These are phyloP conservation scores for Eimeria sp. DNA, from an alignment of 169 alveolate species.

Conservation along the genomic window DNA sequence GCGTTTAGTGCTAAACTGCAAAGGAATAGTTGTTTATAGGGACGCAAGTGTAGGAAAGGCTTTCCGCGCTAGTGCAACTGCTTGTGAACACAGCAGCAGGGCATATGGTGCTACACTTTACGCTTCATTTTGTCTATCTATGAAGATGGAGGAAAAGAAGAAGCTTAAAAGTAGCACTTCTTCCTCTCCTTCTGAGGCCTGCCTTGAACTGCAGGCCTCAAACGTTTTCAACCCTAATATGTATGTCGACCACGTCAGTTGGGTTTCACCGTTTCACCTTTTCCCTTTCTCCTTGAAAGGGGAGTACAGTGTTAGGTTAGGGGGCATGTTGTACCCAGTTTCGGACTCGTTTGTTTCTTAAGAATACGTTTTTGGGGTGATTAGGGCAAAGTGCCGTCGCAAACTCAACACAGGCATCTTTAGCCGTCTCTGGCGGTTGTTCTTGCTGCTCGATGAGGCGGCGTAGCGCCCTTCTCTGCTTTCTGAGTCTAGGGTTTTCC, in stretches of 20 bases:
- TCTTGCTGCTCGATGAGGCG: constrained; percentile 74
- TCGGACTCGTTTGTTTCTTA: constrained; percentile 10
- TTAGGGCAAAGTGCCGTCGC: constrained; percentile 46
- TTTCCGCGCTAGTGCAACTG: background rate
- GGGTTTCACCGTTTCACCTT: background rate
- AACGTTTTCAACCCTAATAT: background rate
- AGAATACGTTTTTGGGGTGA: constrained; percentile 47
- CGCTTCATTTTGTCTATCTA: background rate
- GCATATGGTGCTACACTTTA: background rate
- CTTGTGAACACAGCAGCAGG: background rate
- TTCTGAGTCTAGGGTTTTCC: constrained; percentile 22
- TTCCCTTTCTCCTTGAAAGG: background rate
- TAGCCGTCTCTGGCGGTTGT: constrained; percentile 65
- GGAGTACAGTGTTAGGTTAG: background rate
- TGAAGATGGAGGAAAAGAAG: background rate
- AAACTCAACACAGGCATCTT: constrained; percentile 58
- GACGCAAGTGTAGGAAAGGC: background rate
- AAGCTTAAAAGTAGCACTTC: background rate
- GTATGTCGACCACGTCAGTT: background rate
- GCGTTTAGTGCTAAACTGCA: background rate
- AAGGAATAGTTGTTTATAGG: background rate
- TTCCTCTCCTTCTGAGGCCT: background rate
- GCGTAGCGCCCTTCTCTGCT: constrained; percentile 61
- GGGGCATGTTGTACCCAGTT: constrained; percentile 9
- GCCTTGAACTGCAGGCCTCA: background rate